phyloP scores from a whole-genome alignment of 2,329 filamentous ascomycete genomes.

The Aureobasidium mangrovei region DNA sequence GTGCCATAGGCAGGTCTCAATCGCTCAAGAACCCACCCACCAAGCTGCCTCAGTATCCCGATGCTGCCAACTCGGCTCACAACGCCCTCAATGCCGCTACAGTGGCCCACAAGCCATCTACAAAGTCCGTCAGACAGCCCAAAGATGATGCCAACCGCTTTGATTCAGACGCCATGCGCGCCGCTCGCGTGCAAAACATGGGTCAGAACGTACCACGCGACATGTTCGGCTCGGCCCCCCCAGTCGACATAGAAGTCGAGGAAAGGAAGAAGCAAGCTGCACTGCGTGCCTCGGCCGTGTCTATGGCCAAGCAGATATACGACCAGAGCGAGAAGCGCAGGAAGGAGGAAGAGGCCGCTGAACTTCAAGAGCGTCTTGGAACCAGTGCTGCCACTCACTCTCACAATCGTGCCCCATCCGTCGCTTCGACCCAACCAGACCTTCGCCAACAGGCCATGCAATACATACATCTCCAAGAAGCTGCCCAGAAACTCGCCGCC shows the following conservation, averaged over 20 bases:
- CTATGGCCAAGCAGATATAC: slow-evolving; percentile 87
- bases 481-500: slow-evolving; percentile 76
- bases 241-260: slow-evolving; percentile 61
- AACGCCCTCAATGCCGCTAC: slow-evolving; percentile 69
- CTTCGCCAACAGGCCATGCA: slow-evolving; percentile 45
- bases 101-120: slow-evolving; percentile 50
- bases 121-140: neutral
- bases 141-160: slow-evolving; percentile 20
- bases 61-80: slow-evolving; percentile 50
- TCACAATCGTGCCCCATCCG: slow-evolving; percentile 26
- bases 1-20: slow-evolving; percentile 61
- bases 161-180: slow-evolving; percentile 46
- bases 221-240: slow-evolving; percentile 71
- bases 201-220: slow-evolving; percentile 59
- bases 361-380: slow-evolving; percentile 19
- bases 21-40: slow-evolving; percentile 51
- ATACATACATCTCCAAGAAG: slow-evolving; percentile 66
- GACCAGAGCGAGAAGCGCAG: slow-evolving; percentile 53
- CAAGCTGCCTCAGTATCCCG: slow-evolving; percentile 41
- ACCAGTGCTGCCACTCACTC: slow-evolving; percentile 21
- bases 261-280: slow-evolving; percentile 65
- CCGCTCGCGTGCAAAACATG: slow-evolving; percentile 54
- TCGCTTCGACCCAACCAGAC: slow-evolving; percentile 30
- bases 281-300: slow-evolving; percentile 71
- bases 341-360: slow-evolving; percentile 35